phyloP scores from a whole-genome alignment of 2,329 filamentous ascomycete genomes.

The Tolypocladium endophyticum region DNA sequence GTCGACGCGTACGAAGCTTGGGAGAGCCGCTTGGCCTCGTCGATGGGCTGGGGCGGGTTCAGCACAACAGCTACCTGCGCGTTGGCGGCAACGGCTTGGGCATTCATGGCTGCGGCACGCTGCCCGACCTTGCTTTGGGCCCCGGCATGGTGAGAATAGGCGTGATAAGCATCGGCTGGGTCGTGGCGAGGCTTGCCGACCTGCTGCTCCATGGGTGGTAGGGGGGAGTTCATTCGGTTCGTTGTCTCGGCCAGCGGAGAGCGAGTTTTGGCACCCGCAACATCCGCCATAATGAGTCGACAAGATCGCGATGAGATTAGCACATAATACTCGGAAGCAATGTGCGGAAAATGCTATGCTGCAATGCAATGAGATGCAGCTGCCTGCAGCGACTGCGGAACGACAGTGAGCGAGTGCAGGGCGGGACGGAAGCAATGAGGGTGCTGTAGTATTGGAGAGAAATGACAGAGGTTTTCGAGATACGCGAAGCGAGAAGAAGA shows the following conservation, averaged over 20 bases:
- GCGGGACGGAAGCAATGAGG: background rate
- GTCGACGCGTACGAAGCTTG: slow-evolving; percentile 30
- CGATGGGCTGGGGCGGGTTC: slow-evolving; percentile 17
- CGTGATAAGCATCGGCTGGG: slow-evolving; percentile 7
- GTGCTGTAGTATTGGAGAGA: background rate
- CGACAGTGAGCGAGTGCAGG: background rate
- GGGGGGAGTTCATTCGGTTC: slow-evolving; percentile 33
- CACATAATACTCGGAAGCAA: slow-evolving; percentile 20
- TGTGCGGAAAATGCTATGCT: background rate
- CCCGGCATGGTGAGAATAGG: slow-evolving; percentile 2
- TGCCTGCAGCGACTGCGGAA: background rate
- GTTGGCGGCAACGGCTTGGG: slow-evolving; percentile 2
- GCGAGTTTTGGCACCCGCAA: slow-evolving; percentile 19
- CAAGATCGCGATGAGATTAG: slow-evolving; percentile 15
- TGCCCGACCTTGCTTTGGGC: background rate
- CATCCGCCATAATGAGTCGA: slow-evolving; percentile 18
- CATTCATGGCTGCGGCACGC: background rate
- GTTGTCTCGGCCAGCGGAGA: slow-evolving; percentile 36
- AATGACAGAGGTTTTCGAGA: background rate
- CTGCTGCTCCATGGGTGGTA: slow-evolving; percentile 15
- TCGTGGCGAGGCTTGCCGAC: slow-evolving; percentile 19
- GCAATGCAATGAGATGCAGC: background rate
- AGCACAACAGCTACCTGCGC: slow-evolving; percentile 12
- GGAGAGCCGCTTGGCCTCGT: slow-evolving; percentile 26
- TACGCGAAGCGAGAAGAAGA: background rate